phyloP scores from a whole-genome alignment of 116 monocot species.

The Iris pallida region DNA sequence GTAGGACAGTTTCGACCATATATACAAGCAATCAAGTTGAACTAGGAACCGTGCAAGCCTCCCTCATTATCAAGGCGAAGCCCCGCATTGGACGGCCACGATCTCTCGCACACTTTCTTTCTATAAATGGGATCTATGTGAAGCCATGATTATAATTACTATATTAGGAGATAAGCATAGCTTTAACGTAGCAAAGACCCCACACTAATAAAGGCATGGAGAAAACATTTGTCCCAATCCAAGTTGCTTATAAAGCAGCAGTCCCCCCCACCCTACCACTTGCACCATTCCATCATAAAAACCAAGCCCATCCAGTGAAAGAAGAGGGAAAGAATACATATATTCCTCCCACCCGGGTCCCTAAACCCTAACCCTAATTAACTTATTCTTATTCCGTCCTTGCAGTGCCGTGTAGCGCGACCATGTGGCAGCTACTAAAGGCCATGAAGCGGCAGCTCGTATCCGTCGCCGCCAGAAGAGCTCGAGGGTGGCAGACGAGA shows the following conservation, averaged over 20 bases:
- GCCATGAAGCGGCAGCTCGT: slow-evolving; percentile 14
- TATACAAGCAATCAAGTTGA: no score
- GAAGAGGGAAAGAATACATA: neutral
- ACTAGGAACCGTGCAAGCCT: neutral
- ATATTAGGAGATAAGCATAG: slow-evolving; percentile 3
- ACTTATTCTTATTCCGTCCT: neutral
- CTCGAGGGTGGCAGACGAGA: slow-evolving; percentile 18
- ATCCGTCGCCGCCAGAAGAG: slow-evolving; percentile 5
- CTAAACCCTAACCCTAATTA: neutral
- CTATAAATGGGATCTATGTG: neutral
- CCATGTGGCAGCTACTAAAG: slow-evolving; percentile 3
- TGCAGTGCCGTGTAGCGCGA: neutral
- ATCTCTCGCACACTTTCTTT: neutral
- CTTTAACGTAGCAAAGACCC: neutral
- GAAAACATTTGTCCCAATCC: slow-evolving; percentile 5
- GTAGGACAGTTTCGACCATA: no score
- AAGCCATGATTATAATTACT: slow-evolving; percentile 1
- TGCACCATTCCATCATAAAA: slow-evolving; percentile 15
- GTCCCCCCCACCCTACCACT: slow-evolving; percentile 11
- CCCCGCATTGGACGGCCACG: neutral
- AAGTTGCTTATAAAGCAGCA: slow-evolving; percentile 17
- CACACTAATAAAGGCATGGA: neutral
- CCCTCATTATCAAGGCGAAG: neutral
- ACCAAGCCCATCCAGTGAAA: neutral
- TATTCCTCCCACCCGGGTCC: neutral